Conservation (phyloP, 2,329 filamentous ascomycete species). For the Apiospora aurea region DNA sequence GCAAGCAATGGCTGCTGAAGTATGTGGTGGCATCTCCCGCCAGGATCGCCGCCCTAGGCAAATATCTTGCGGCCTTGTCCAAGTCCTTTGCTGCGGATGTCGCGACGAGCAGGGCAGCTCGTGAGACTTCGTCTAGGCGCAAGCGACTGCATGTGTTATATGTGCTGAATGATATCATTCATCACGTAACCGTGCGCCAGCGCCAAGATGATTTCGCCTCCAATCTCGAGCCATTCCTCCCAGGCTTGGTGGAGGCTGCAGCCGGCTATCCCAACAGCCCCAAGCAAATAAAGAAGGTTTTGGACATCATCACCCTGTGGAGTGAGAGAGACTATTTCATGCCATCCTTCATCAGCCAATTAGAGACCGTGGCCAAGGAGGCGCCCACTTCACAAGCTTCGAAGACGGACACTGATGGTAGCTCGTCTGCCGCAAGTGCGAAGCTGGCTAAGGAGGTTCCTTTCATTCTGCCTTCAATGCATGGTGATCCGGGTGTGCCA, state of each 20-base stretch:
- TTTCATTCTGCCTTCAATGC: conserved; percentile 75
- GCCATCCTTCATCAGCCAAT: conserved; percentile 57
- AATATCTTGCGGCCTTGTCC: conserved; percentile 76
- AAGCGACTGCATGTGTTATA: conserved; percentile 80
- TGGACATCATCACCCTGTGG: conserved; percentile 74
- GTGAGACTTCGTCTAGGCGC: conserved; percentile 66
- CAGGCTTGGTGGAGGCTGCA: conserved; percentile 66
- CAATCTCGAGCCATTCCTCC: conserved; percentile 65
- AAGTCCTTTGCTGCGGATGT: conserved; percentile 57
- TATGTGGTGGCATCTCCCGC: conserved; percentile 73
- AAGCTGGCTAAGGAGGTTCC: conserved; percentile 64
- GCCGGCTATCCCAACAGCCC: conserved; percentile 65
- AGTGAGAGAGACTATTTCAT: conserved; percentile 69
- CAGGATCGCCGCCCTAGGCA: conserved; percentile 73
- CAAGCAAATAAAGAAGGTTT: conserved; percentile 71
- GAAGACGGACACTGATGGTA: conserved; percentile 32
- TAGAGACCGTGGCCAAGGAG: conserved; percentile 64
- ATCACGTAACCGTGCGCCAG: conserved; percentile 66
- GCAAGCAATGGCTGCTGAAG: conserved; percentile 84
- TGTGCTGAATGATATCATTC: conserved; percentile 78
- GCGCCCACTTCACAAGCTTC: conserved; percentile 38
- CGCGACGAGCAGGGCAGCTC: conserved; percentile 44
- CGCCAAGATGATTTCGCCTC: conserved; percentile 59
- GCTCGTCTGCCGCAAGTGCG: conserved; percentile 35
- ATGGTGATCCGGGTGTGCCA: conserved; percentile 75